A percentile compares a stretch with the other conserved stretches of the same genome.
These are phyloP conservation scores for Auricularia cornea DNA, from an alignment of 768 basidiomycete genomes.

Conservation along the genomic window DNA sequence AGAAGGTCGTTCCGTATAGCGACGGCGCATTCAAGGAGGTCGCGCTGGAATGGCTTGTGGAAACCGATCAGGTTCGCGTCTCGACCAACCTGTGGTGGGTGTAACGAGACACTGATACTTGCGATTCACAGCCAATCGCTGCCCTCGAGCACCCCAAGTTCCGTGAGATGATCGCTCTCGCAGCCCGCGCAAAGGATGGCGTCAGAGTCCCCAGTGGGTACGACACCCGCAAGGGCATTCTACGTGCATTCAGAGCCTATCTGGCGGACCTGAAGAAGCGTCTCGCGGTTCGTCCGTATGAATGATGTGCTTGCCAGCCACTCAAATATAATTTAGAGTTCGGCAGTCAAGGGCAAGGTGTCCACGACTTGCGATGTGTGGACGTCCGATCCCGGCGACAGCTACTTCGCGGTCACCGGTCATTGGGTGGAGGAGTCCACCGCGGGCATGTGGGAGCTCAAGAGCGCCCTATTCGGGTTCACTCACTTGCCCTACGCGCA, in stretches of 20 bases:
- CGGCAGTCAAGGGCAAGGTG: conserved; percentile 17
- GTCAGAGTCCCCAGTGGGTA: conserved; percentile 28
- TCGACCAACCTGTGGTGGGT: too few species aligned
- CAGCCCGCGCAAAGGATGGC: conserved; percentile 27
- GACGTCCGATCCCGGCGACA: conserved; percentile 31
- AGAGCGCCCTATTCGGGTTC: conserved; percentile 28
- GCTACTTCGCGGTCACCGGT: conserved; percentile 32
- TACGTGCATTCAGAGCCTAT: conserved; percentile 19
- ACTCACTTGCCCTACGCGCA: conserved; percentile 28
- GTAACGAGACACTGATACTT: too few species aligned
- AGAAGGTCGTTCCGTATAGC: conserved; percentile 1
- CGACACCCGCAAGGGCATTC: conserved; percentile 19
- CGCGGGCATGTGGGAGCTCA: conserved; percentile 17
- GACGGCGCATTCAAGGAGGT: neutral
- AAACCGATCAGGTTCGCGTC: conserved; percentile 2
- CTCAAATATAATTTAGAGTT: conserved; percentile 7
- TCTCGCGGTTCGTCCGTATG: conserved; percentile 18
- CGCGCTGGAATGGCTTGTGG: neutral
- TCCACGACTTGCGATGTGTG: conserved; percentile 33
- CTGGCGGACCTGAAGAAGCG: conserved; percentile 2
- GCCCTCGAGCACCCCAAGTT: conserved; percentile 27
- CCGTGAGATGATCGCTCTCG: conserved; percentile 29
- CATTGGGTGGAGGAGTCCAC: conserved; percentile 32
- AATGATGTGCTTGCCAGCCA: neutral
- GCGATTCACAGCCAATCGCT: conserved; percentile 14